These are phyloP conservation scores for Calonectria pauciramosa DNA, from an alignment of 2,329 filamentous ascomycete species.

Conservation along the genomic window DNA sequence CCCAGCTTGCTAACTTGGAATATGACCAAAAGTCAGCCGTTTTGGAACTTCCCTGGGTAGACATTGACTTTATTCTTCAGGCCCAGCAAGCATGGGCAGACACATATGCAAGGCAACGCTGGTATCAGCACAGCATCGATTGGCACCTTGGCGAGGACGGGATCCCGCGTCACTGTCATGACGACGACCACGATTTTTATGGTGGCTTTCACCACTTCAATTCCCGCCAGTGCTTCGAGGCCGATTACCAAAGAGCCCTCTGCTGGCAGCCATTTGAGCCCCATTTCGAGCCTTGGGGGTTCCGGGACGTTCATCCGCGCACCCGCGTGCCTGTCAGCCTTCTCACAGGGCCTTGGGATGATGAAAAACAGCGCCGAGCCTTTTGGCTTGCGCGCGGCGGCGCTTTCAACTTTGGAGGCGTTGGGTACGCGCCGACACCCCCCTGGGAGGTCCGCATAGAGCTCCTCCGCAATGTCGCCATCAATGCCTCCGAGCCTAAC, in stretches of 20 bases:
- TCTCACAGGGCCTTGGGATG: constrained; percentile 58
- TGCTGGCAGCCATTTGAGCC: constrained; percentile 41
- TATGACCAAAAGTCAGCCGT: constrained; percentile 55
- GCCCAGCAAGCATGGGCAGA: constrained; percentile 64
- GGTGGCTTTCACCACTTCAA: constrained; percentile 49
- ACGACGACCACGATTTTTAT: constrained; percentile 33
- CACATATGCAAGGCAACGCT: constrained; percentile 50
- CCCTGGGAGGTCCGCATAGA: constrained; percentile 59
- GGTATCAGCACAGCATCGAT: constrained; percentile 51
- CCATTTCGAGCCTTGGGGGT: constrained; percentile 37
- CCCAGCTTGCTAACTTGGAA: constrained; percentile 16
- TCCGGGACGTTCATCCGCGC: constrained; percentile 54
- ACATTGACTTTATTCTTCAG: constrained; percentile 60
- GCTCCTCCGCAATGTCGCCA: constrained; percentile 53
- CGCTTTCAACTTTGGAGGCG: constrained; percentile 44
- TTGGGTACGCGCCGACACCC: constrained; percentile 38
- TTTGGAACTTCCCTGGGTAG: constrained; percentile 59
- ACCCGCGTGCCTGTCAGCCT: constrained; percentile 57
- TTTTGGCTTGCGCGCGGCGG: constrained; percentile 62
- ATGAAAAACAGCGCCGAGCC: constrained; percentile 55
- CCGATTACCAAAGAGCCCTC: constrained; percentile 49
- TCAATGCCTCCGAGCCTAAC: constrained; percentile 47
- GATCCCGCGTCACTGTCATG: constrained; percentile 22
- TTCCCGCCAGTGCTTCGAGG: constrained; percentile 53
- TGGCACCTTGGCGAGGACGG: constrained; percentile 16